Percentiles rank a stretch among this genome's conserved stretches.
These are phyloP conservation scores for Andalucia godoyi DNA, from an alignment of 78 protist genomes.

Conservation along the genomic window DNA sequence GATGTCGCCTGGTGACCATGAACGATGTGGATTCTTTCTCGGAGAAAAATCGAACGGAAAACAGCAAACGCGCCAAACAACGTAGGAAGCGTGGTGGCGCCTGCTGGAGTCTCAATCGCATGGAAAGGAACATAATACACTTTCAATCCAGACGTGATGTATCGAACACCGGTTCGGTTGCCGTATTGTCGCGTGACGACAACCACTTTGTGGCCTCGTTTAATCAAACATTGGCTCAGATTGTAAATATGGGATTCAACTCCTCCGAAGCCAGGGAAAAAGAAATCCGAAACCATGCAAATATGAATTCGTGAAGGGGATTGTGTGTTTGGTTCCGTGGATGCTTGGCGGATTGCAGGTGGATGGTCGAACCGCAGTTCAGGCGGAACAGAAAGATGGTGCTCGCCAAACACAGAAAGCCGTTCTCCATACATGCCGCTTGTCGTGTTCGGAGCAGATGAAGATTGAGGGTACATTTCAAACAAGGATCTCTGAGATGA, in stretches of 20 bases:
- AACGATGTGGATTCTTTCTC: constrained; percentile 77
- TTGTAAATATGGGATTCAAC: constrained; percentile 84
- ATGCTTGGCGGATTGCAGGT: no score
- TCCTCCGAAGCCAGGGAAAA: constrained; percentile 93
- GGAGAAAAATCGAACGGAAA: constrained; percentile 64
- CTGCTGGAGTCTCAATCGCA: background rate
- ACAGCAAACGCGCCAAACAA: constrained; percentile 47
- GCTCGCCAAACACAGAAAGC: no score
- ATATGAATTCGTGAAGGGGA: no score
- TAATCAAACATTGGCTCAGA: constrained; percentile 65
- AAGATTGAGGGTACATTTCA: no score
- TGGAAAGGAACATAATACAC: constrained; percentile 77
- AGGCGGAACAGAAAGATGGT: no score
- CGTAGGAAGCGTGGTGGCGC: constrained; percentile 59
- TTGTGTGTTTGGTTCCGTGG: no score
- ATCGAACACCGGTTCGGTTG: constrained; percentile 70
- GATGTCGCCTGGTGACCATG: constrained; percentile 95
- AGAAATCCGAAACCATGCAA: constrained; percentile 88
- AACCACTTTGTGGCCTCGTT: constrained; percentile 59
- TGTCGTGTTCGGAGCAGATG: no score
- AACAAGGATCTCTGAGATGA: no score
- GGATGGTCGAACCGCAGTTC: no score
- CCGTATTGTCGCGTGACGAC: constrained; percentile 74
- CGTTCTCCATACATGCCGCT: no score
- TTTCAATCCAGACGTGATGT: constrained; percentile 71